A percentile compares a stretch with the other conserved stretches of the same genome.
Evolutionary conservation across 1,284 basidiomycete genomes (phyloP).

Genomic region (Prillingera fragicola): DNA sequence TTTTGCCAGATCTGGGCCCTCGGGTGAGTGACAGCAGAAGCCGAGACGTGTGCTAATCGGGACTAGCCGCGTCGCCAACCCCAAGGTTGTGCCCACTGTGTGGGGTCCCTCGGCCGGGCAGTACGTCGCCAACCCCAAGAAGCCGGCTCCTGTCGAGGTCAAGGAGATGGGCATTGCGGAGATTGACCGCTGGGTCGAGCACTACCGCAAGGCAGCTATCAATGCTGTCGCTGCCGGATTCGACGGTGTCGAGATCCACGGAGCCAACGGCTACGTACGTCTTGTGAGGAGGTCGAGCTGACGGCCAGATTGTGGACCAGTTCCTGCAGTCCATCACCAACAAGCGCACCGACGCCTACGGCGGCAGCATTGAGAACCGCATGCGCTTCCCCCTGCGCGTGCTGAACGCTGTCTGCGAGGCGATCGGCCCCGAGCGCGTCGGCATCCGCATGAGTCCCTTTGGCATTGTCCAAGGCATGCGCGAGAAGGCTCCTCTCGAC

Average conservation of each 20-base stretch:
- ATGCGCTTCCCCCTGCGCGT: slow-evolving; percentile 54
- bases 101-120: slow-evolving; percentile 35
- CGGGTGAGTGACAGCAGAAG: slow-evolving; percentile 26
- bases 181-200: slow-evolving; percentile 48
- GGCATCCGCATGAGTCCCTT: slow-evolving; percentile 57
- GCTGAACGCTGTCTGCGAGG: slow-evolving; percentile 51
- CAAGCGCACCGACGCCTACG: slow-evolving; percentile 58
- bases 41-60: neutral
- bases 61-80: slow-evolving; percentile 14
- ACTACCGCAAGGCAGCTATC: slow-evolving; percentile 52
- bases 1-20: slow-evolving; percentile 55
- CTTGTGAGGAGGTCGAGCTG: neutral
- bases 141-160: neutral
- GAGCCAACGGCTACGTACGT: slow-evolving; percentile 30
- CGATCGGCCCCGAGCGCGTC: slow-evolving; percentile 53
- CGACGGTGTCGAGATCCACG: slow-evolving; percentile 59
- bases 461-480: slow-evolving; percentile 50
- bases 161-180: slow-evolving; percentile 30
- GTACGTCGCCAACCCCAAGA: neutral
- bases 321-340: slow-evolving; percentile 56
- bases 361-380: slow-evolving; percentile 57
- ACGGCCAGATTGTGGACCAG: slow-evolving; percentile 50
- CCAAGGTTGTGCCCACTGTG: slow-evolving; percentile 6
- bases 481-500: slow-evolving; percentile 50
- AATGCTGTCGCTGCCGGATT: slow-evolving; percentile 60